A percentile compares a stretch with the other conserved stretches of the same genome.
Evolutionary conservation across 768 basidiomycete genomes (phyloP).

Genomic region (Mycena sanguinolenta): DNA sequence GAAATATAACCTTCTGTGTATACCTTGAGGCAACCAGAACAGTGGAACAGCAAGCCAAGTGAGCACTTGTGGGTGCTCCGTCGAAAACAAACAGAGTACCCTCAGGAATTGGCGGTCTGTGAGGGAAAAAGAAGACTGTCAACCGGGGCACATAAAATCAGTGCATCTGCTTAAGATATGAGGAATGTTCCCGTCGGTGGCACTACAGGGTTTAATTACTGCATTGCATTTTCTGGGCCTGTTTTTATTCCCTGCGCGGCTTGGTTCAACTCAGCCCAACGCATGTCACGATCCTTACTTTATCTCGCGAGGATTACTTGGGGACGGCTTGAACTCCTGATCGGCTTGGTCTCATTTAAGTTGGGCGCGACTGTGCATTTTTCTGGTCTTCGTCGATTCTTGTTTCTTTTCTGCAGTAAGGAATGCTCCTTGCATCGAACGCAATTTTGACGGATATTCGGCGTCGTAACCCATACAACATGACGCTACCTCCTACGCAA

Average conservation of each 20-base stretch:
- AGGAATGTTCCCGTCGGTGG: constrained; percentile 14
- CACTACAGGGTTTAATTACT: constrained; percentile 9
- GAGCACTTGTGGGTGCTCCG: no score
- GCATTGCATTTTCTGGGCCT: constrained; percentile 7
- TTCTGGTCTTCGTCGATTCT: constrained; percentile 58
- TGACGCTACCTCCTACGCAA: constrained; percentile 51
- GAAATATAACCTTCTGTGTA: no score
- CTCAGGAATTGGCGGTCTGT: no score
- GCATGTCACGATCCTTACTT: constrained; percentile 29
- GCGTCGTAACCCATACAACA: constrained; percentile 58
- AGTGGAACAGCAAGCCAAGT: no score
- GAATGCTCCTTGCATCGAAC: background rate
- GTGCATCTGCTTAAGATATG: no score
- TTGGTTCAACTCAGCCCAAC: background rate
- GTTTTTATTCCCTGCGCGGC: background rate
- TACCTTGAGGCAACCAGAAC: no score
- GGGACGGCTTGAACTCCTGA: background rate
- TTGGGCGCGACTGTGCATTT: constrained; percentile 56
- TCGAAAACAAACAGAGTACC: no score
- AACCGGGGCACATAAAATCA: no score
- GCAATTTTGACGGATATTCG: constrained; percentile 51
- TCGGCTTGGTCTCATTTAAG: constrained; percentile 39
- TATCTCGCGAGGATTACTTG: constrained; percentile 15
- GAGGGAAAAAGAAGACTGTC: no score
- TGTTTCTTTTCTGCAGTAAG: constrained; percentile 57